Percentiles rank a stretch among this genome's conserved stretches.
These are phyloP conservation scores for Candida bentonensis DNA, from an alignment of 805 yeast genomes.

Conservation along the genomic window DNA sequence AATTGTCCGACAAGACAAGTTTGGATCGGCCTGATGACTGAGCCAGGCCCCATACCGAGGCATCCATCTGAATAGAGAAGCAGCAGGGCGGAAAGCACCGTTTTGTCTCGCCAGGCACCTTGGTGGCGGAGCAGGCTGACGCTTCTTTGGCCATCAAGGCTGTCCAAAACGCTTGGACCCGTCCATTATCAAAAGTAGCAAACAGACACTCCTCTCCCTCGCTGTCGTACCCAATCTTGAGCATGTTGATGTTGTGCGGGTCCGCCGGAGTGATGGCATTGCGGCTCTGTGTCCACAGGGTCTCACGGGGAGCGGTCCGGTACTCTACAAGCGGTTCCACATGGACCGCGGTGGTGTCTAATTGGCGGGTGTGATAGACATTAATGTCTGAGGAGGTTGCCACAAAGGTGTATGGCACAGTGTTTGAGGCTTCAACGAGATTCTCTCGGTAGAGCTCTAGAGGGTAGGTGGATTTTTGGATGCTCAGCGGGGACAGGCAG, in stretches of 20 bases:
- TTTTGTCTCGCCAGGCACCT: slow-evolving; percentile 17
- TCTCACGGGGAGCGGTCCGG: not conserved
- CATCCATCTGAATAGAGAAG: slow-evolving; percentile 14
- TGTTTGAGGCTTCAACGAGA: not conserved
- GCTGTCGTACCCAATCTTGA: slow-evolving; percentile 27
- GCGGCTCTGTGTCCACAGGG: not conserved
- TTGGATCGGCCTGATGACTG: slow-evolving; percentile 20
- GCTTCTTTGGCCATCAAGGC: slow-evolving; percentile 17
- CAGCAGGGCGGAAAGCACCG: slow-evolving; percentile 17
- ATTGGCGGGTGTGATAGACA: not conserved
- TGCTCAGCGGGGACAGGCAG: not conserved
- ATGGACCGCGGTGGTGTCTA: not conserved
- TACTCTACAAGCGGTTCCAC: not conserved
- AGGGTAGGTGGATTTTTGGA: not conserved
- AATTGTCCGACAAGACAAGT: slow-evolving; percentile 41
- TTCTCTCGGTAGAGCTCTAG: slow-evolving; percentile 1
- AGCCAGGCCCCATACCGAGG: slow-evolving; percentile 53
- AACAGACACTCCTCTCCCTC: slow-evolving; percentile 30
- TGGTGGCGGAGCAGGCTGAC: slow-evolving; percentile 7
- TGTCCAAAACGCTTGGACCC: slow-evolving; percentile 24
- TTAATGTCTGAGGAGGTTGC: not conserved
- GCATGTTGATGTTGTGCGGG: slow-evolving; percentile 43
- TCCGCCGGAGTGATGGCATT: slow-evolving; percentile 21
- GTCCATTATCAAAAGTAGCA: slow-evolving; percentile 43
- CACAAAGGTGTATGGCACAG: not conserved